These are phyloP conservation scores for Phytophthora litchii DNA, from an alignment of 352 stramenopile species.

Conservation along the genomic window DNA sequence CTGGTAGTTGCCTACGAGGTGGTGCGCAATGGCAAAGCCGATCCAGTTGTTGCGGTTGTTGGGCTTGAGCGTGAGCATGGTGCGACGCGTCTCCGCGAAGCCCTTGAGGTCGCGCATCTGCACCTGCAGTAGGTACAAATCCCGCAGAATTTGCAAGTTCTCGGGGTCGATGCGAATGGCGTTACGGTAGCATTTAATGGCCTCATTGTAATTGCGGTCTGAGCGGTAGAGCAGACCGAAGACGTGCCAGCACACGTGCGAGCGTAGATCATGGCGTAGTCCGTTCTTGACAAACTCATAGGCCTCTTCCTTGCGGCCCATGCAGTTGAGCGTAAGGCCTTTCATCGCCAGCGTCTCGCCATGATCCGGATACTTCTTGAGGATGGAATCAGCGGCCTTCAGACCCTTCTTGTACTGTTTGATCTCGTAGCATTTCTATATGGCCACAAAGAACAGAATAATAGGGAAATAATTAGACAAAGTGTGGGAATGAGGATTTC, in stretches of 20 bases:
- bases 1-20: conserved; percentile 92
- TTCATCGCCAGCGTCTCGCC: conserved; percentile 99
- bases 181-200: conserved; percentile 99
- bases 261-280: conserved; percentile 93
- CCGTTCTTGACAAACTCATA: conserved; percentile 96
- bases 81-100: conserved; percentile 94
- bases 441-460: conserved; percentile 2
- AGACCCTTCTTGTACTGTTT: conserved; percentile 99
- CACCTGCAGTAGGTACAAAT: conserved; percentile 97
- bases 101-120: conserved; percentile 91
- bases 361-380: conserved; percentile 98
- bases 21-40: conserved; percentile 95
- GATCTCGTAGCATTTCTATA: conserved; percentile 96
- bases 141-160: conserved; percentile 97
- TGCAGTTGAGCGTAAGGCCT: conserved; percentile 95
- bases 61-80: conserved; percentile 93
- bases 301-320: conserved; percentile 95
- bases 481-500: neutral
- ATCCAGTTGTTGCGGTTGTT: conserved; percentile 98
- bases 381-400: conserved; percentile 94
- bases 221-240: conserved; percentile 97
- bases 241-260: conserved; percentile 99
- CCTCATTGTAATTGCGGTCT: conserved; percentile 97
- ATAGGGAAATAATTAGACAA: conserved; percentile 1
- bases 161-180: conserved; percentile 96